Base-by-base conservation (phyloP, 768 basidiomycete genomes). In the Rubroboletus pulcherrimus region DNA sequence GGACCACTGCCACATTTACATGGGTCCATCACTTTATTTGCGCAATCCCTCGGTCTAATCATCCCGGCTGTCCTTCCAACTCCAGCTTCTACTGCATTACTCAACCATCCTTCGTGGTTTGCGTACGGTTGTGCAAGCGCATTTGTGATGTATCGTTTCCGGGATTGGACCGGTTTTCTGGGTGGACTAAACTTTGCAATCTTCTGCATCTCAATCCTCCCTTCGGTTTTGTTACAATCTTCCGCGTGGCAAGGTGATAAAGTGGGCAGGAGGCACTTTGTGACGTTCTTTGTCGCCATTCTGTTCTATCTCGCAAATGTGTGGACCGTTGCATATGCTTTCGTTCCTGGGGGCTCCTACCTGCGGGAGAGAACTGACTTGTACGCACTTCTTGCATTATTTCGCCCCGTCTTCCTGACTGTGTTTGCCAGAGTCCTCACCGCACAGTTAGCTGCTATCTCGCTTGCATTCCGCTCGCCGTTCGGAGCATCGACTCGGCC, bases 311-410 rank as follows among this genome's bases (percentile, higher is more conserved):
- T 93, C 24, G 79, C 84, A 30, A 85, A 84, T 53, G 82, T 89
- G 15, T 89, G 91, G 75, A 93, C 91, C 0, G 90, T 90, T 51
- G 92, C 92, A 0, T 93, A 95, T 72, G 91, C 92, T 2, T 95
- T 93, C 62, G 90, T 95, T 12, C 91, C 91, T 3, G 88, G 88
- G 1, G 91, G 90, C 0, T 69, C 77, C 54, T 80, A 84, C 62
- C 73, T 95, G 47, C 76, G 92, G 49, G 92, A 95, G 73, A 77
- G 86, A 19, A 91, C 90, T 33, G 83, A 90, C 66, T 57, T 86
- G 83, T 90, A 63, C 69, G 82, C 79, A 15, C 39, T 49, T 34
- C 34, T 30, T 49, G 53, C 42, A 43, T 47, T 34, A 11, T 58
- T 37, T 34, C 2, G 1, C 40, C 35, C 38, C 35, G 10, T 35